Evolutionary conservation across 2,329 filamentous ascomycete species (phyloP), one percentile per base, ranked within the genome.

Genomic region (Chaetomiaceae sp.): DNA sequence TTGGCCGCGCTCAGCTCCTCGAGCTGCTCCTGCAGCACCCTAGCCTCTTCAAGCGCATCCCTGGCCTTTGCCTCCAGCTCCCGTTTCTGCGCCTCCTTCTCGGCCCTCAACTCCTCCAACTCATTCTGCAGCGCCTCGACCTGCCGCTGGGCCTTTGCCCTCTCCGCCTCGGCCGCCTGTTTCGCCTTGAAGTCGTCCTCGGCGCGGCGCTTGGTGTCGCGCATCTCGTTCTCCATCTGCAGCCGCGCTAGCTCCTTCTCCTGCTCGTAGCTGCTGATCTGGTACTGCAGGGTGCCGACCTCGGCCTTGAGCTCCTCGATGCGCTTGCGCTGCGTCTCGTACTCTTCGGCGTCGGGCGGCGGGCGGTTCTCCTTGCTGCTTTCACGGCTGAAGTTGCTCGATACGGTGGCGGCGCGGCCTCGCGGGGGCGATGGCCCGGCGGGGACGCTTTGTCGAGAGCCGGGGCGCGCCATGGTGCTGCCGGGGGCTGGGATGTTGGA

Each of bases 221-320:
- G 84, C 20, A 96, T 70, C 64, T 96, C 92, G 63, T 89, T 88
- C 60, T 90, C 87, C 62, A 94, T 88, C 57, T 89, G 85, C 15
- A 96, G 77, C 9, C 83, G 79, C 44, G 84, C 76, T 63, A 96
- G 81, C 54, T 95, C 90, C 62, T 88, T 86, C 65, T 97, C 92
- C 62, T 96, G 89, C 64, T 92, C 91, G 49, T 89, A 75, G 17
- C 88, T 92, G 64, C 91, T 88, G 60, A 96, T 79, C 54, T 92
- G 89, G 72, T 96, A 99, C 57, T 85, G 86, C 47, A 96, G 75
- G 0, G 90, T 89, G 57, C 91, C 94, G 38, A 97, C 77, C 70
- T 96, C 90, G 2, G 92, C 89, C 65, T 92, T 91, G 23, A 97
- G 78, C 59, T 91, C 87, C 65, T 97, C 91, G 55, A 79, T 81